Percentiles rank a stretch among this genome's conserved stretches.
Evolutionary conservation across 257 asterid species (phyloP).

Genomic region (Coffea eugenioides): DNA sequence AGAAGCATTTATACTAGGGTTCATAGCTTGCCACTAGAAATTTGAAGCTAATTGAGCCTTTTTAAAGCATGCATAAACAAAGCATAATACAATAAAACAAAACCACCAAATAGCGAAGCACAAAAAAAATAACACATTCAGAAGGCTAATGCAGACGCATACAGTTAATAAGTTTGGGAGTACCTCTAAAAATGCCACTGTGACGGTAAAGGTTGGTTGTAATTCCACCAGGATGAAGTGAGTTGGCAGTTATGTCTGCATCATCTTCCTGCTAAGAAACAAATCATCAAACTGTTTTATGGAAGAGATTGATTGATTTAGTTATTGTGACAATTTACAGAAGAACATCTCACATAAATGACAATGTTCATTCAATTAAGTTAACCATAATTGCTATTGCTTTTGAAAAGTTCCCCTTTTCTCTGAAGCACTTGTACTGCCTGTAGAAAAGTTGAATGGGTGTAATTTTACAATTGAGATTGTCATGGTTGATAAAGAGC

Average conservation of each 20-base stretch:
- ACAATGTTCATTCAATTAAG: not conserved
- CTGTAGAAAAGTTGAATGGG: not conserved
- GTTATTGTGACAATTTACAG: not conserved
- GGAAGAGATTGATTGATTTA: not conserved
- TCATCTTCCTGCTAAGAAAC: slow-evolving; percentile 67
- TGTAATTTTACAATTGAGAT: not conserved
- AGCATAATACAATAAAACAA: not conserved
- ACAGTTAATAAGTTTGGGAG: not conserved
- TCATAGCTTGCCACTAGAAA: not conserved
- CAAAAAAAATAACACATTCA: no score
- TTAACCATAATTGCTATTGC: not conserved
- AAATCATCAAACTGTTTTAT: not conserved
- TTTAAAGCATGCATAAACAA: not conserved
- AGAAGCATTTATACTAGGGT: not conserved
- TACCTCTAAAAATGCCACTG: slow-evolving; percentile 47
- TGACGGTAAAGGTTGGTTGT: slow-evolving; percentile 69
- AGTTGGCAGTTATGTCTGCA: slow-evolving; percentile 69
- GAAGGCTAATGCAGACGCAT: not conserved
- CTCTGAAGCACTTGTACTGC: no score
- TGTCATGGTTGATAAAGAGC: no score
- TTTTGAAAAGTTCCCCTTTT: no score
- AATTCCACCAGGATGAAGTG: slow-evolving; percentile 81
- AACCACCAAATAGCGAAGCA: not conserved
- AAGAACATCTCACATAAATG: not conserved
- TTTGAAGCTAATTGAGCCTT: not conserved